Evolutionary conservation across 345 rosid species (phyloP).

Genomic region (Gossypium thurberi): DNA sequence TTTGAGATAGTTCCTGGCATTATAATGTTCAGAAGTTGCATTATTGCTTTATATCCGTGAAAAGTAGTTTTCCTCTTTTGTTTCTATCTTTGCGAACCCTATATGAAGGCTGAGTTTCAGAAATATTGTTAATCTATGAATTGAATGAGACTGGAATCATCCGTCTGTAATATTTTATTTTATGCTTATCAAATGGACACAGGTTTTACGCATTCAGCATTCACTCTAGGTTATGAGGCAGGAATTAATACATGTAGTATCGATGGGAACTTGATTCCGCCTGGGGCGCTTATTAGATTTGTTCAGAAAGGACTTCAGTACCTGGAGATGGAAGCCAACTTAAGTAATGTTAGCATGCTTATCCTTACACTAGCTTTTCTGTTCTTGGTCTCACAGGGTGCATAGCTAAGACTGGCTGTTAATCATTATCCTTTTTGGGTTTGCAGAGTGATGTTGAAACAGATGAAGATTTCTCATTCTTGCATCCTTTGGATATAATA

Average conservation of each 20-base stretch:
- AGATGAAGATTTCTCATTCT: constrained; percentile 93
- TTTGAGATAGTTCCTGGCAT: too few species aligned
- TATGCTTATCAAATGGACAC: constrained; percentile 14
- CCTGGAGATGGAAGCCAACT: constrained; percentile 97
- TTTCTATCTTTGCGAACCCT: too few species aligned
- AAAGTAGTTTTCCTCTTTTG: too few species aligned
- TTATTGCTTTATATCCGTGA: too few species aligned
- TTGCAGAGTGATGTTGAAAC: constrained; percentile 68
- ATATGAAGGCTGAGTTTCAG: too few species aligned
- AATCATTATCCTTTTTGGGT: constrained; percentile 29
- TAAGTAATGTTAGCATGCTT: constrained; percentile 60
- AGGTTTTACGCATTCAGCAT: constrained; percentile 90
- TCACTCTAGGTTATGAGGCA: constrained; percentile 89
- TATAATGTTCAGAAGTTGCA: too few species aligned
- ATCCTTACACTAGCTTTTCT: not conserved
- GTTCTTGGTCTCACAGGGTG: too few species aligned
- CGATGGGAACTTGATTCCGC: constrained; percentile 94
- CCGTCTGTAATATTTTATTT: not conserved
- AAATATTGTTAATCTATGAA: too few species aligned
- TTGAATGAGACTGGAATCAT: too few species aligned
- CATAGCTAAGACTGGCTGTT: constrained; percentile 6
- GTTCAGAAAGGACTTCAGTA: constrained; percentile 94
- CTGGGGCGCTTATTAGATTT: constrained; percentile 79
- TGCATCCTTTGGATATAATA: constrained; percentile 93
- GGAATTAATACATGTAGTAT: constrained; percentile 75